These are phyloP conservation scores for Talaromyces borbonicus DNA, from an alignment of 495 filamentous ascomycete species.

Conservation along the genomic window DNA sequence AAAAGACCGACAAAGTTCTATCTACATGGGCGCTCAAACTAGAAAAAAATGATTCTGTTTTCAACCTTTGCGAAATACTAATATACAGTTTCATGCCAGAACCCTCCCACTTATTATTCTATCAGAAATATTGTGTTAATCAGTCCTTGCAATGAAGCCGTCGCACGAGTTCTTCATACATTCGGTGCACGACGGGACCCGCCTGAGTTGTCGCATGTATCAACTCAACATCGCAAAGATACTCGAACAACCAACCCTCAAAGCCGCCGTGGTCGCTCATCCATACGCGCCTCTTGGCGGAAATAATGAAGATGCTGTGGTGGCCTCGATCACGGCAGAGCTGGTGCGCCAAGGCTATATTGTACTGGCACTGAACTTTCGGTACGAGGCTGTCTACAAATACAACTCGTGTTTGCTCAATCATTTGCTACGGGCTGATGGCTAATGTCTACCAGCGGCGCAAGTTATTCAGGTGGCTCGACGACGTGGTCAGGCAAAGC, in stretches of 20 bases:
- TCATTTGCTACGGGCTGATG: background rate
- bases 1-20: too few species aligned
- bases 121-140: background rate
- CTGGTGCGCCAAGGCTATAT: slow-evolving; percentile 60
- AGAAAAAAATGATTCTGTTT: too few species aligned
- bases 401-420: background rate
- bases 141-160: background rate
- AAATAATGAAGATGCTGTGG: slow-evolving; percentile 71
- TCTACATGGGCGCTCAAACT: too few species aligned
- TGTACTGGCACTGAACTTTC: slow-evolving; percentile 88
- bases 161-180: slow-evolving; percentile 55
- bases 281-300: slow-evolving; percentile 87
- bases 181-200: slow-evolving; percentile 65
- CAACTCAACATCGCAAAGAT: slow-evolving; percentile 38
- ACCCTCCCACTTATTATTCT: too few species aligned
- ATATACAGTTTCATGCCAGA: too few species aligned
- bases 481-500: slow-evolving; percentile 80
- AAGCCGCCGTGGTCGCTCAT: slow-evolving; percentile 76
- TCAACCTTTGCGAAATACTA: too few species aligned
- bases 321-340: slow-evolving; percentile 50
- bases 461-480: slow-evolving; percentile 58
- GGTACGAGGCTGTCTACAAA: slow-evolving; percentile 54
- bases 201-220: slow-evolving; percentile 74
- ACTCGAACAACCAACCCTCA: slow-evolving; percentile 25
- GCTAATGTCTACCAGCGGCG: slow-evolving; percentile 48